Base-by-base conservation (phyloP, 2,329 filamentous ascomycete species). In the Fusarium oligoseptatum region DNA sequence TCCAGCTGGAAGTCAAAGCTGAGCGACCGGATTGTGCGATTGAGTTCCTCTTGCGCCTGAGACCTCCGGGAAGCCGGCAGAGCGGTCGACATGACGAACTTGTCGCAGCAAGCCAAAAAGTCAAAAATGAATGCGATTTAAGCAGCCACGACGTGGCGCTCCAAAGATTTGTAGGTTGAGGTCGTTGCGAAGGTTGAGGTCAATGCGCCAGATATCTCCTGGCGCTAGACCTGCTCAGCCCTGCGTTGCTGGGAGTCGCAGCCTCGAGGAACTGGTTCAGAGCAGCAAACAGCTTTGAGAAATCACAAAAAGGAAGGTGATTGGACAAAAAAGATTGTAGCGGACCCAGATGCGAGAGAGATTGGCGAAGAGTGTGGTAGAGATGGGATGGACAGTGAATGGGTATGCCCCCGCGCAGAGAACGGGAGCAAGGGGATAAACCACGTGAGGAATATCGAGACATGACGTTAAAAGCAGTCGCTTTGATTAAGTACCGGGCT, bases 1-100 rank as follows among this genome's bases (percentile, higher is more conserved):
- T 72, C 64, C 4, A 82, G 73, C 11, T 67, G 68, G 57, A 78
- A 82, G 37, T 77, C 72, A 32, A 65, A 66, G 56, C 79, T 82
- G 27, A 82, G 71, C 0, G 74, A 74, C 27, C 73, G 67, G 22
- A 82, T 77, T 12, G 68, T 76, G 34, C 73, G 71, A 32, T 76
- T 60, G 15, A 82, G 73, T 48, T 73, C 74, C 12, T 78, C 75
- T 34, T 66, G 70, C 5, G 62, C 73, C 36, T 70, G 63, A 20
- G 39, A 34, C 60, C 66, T 70, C 29, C 62, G 69, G 3, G 41
- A 6, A 0, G 62, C 60, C 20, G 57, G 17, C 36, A 32, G 55
- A 14, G 41, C 55, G 29, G 68, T 43, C 39, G 71, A 67, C 77
- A 79, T 79, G 69, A 32, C 69, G 52, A 24, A 29, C 65, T 64